Percentiles rank a stretch among this genome's conserved stretches.
These are phyloP conservation scores for Paraphysoderma sedebokerense DNA, from an alignment of 371 early-diverging fungal genomes.

Conservation along the genomic window DNA sequence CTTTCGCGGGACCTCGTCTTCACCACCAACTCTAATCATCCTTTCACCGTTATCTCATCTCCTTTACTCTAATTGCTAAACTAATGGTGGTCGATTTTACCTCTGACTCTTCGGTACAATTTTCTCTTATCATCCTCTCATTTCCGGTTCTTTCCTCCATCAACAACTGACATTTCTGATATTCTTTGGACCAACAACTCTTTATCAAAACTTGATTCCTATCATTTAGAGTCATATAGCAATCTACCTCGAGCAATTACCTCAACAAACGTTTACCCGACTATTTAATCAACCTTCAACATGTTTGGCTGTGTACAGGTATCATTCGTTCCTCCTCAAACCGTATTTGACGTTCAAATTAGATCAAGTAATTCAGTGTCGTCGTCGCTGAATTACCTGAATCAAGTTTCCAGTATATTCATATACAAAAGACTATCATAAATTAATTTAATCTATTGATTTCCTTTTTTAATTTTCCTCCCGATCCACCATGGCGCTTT, in stretches of 20 bases:
- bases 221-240: background rate
- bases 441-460: background rate
- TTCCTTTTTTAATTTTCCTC: background rate
- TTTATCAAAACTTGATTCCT: no score
- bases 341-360: slow-evolving; percentile 1
- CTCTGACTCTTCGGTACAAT: no score
- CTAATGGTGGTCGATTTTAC: no score
- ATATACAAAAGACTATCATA: background rate
- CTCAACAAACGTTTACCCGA: slow-evolving; percentile 46
- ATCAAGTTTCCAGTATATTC: background rate
- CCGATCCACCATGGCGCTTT: no score
- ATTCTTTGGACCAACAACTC: no score
- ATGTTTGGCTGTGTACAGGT: slow-evolving; percentile 83
- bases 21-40: no score
- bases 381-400: background rate
- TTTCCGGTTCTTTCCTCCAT: no score
- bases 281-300: slow-evolving; percentile 79
- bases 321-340: background rate
- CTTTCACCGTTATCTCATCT: no score
- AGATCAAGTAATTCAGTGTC: background rate
- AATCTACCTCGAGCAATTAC: slow-evolving; percentile 57
- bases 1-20: no score
- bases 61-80: no score
- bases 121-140: no score
- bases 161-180: no score